Base-by-base conservation (phyloP, 257 asterid genomes). In the Przewalskia tangutica region DNA sequence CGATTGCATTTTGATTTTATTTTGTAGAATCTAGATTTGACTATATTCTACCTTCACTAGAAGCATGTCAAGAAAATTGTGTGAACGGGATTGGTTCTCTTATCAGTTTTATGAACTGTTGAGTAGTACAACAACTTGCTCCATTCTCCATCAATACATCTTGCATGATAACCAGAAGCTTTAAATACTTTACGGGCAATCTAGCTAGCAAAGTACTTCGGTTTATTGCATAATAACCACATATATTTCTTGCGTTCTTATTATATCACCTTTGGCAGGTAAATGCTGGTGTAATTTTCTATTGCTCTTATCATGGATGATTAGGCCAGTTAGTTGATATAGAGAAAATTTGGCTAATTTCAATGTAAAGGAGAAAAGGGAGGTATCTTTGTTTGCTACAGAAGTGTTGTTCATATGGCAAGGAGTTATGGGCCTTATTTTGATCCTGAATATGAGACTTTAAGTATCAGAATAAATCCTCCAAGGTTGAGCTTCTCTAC, bases 371-470 rank as follows among this genome's bases (percentile, higher is more conserved):
- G 65, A 32, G 71, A 83, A 54, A 81, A 23, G 68, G 53, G 46
- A 79, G 82, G 78, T 77, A 73, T 40, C 59, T 64, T 51, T 44
- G 10, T 75, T 76, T 5, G 36, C 36, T 82, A 58, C 81, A 63
- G 59, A 18, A 42, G 60, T 40, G 23, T 56, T 54, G 23, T 63
- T 62, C 53, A 77, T 54, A 95, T 95, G 99, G 92, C 88, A 50
- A 85, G 87, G 77, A 65, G 88, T 81, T 93, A 92, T 83, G 88
- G 95, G 97, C 97, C 99, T 11, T 95, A 95, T 87, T 95, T 95
- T 80, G 99, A 95, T 91, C 99, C 99, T 6, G 99, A 95, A 85
- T 95, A 95, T 75, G 99, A 95, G 85, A 94, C 97, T 4, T 84
- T 95, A 71, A 95, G 94, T 93, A 88, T 94, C 92, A 88, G 99